Conservation (phyloP, 1,284 basidiomycete genomes). For the Tetrapyrgos nigripes region DNA sequence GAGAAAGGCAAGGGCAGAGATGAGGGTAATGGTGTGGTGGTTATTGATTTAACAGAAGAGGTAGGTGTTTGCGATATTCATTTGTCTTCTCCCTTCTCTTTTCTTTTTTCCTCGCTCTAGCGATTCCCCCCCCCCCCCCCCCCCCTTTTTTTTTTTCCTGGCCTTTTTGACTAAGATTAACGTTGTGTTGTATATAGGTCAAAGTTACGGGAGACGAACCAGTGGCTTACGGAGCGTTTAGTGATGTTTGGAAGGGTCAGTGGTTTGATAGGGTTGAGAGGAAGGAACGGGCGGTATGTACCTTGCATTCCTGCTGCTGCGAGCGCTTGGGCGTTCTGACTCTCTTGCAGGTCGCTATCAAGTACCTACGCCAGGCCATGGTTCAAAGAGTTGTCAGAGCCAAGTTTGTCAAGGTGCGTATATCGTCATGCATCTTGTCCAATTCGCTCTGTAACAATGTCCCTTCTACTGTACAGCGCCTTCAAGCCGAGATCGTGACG, state of each 20-base stretch:
- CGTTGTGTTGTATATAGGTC: conserved; percentile 5
- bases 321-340: background rate
- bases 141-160: no score
- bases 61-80: conserved; percentile 31
- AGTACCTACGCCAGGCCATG: conserved; percentile 61
- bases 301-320: background rate
- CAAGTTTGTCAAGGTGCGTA: conserved; percentile 52
- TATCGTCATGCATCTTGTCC: background rate
- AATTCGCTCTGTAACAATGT: background rate
- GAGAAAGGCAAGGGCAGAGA: conserved; percentile 24
- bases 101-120: conserved; percentile 8
- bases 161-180: background rate
- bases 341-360: conserved; percentile 54
- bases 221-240: conserved; percentile 57
- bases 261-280: conserved; percentile 55
- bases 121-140: no score
- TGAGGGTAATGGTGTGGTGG: conserved; percentile 44
- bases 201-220: conserved; percentile 39
- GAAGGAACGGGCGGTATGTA: conserved; percentile 40
- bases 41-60: conserved; percentile 62
- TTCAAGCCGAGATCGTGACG: conserved; percentile 57
- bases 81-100: background rate
- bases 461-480: conserved; percentile 39
- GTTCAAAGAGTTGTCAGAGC: conserved; percentile 51
- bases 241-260: conserved; percentile 63